These are phyloP conservation scores for Micractinium sp. DNA, from an alignment of 139 green algal genomes.

Conservation along the genomic window DNA sequence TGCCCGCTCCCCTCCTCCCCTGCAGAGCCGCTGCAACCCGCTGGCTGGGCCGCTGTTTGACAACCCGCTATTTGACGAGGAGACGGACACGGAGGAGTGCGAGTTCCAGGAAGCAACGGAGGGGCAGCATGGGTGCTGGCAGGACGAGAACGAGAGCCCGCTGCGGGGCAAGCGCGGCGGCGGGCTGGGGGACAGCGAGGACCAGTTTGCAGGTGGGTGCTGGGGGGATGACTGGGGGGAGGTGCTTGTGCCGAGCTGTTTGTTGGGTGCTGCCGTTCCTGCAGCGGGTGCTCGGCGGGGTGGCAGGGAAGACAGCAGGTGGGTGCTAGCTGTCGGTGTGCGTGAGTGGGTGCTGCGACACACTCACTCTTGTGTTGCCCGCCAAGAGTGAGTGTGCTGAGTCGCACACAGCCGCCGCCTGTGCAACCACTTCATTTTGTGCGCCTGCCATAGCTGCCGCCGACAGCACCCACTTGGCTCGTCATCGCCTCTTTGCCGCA, in stretches of 20 bases:
- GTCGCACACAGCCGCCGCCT: too few species aligned
- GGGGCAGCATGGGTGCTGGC: not conserved
- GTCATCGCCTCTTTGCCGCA: too few species aligned
- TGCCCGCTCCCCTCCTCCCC: too few species aligned
- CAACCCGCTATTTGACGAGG: not conserved
- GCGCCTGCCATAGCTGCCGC: too few species aligned
- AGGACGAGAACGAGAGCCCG: not conserved
- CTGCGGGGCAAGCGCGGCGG: not conserved
- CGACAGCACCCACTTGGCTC: not conserved
- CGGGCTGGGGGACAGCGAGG: constrained; percentile 1
- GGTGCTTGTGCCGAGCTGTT: not conserved
- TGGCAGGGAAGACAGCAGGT: too few species aligned
- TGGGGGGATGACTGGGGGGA: not conserved
- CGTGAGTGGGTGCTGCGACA: too few species aligned
- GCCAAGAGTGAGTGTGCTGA: too few species aligned
- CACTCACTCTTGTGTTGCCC: too few species aligned
- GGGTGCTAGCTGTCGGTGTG: too few species aligned
- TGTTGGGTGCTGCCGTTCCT: not conserved
- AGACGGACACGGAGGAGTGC: not conserved
- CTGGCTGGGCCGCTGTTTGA: not conserved
- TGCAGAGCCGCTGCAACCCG: not conserved
- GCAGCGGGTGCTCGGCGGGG: too few species aligned
- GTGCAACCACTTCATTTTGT: too few species aligned
- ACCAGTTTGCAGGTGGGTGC: not conserved
- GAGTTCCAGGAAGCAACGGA: not conserved